A percentile compares a stretch with the other conserved stretches of the same genome.
These are phyloP conservation scores for Candolleomyces efflorescens DNA, from an alignment of 768 basidiomycete species.

Conservation along the genomic window DNA sequence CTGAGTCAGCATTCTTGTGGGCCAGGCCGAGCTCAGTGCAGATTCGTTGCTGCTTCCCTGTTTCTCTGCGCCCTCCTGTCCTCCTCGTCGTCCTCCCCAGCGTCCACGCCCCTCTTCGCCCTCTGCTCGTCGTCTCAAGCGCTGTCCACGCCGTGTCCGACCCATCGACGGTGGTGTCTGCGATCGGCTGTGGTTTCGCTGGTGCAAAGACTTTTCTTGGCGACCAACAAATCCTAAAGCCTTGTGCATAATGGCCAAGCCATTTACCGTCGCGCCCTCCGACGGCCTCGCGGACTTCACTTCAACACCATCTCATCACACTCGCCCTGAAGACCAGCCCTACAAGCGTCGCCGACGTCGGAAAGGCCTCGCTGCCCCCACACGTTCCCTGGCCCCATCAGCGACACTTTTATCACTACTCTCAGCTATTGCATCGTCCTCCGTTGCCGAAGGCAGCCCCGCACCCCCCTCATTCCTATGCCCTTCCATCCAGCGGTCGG, in stretches of 20 bases:
- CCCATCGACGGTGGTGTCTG: not conserved
- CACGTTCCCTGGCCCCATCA: slow-evolving; percentile 36
- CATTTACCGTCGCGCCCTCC: slow-evolving; percentile 33
- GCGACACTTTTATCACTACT: slow-evolving; percentile 50
- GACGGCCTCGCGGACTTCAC: slow-evolving; percentile 19
- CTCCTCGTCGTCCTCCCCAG: slow-evolving; percentile 4
- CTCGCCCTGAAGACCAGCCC: slow-evolving; percentile 9
- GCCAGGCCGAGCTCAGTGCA: slow-evolving; percentile 4
- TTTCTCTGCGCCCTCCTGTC: slow-evolving; percentile 13
- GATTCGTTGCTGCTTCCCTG: not conserved
- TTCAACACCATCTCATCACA: slow-evolving; percentile 7
- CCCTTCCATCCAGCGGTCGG: slow-evolving; percentile 34
- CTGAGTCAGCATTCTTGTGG: slow-evolving; percentile 12
- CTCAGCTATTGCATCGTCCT: slow-evolving; percentile 50
- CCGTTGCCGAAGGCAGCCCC: slow-evolving; percentile 44
- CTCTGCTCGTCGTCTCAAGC: slow-evolving; percentile 16
- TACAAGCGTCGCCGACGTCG: slow-evolving; percentile 18
- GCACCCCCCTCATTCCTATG: slow-evolving; percentile 60
- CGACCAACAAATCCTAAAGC: slow-evolving; percentile 25
- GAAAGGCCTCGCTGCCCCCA: slow-evolving; percentile 9
- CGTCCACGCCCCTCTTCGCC: slow-evolving; percentile 12
- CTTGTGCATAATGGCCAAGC: slow-evolving; percentile 51
- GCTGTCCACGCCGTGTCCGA: slow-evolving; percentile 12
- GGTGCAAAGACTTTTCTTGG: slow-evolving; percentile 35
- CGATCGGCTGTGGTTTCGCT: slow-evolving; percentile 8